Percentiles rank a stretch among this genome's conserved stretches.
Evolutionary conservation across 495 filamentous ascomycete species (phyloP).

Genomic region (Penicillium egyptiacum): DNA sequence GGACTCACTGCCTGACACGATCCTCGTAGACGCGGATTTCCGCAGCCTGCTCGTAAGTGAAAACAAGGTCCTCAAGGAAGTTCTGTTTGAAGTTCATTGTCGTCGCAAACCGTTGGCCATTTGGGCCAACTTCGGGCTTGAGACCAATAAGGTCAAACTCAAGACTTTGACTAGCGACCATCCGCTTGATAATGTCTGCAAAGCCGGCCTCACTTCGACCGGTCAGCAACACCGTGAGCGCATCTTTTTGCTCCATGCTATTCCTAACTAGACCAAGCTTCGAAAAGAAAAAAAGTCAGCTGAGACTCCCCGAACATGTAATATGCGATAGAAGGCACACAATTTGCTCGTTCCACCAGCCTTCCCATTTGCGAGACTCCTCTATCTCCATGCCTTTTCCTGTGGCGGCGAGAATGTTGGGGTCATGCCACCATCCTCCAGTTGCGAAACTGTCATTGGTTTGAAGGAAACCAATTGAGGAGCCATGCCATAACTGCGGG

Average conservation of each 20-base stretch:
- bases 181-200: constrained; percentile 75
- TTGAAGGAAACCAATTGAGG: constrained; percentile 73
- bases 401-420: constrained; percentile 78
- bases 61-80: constrained; percentile 74
- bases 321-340: constrained; percentile 34
- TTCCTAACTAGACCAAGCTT: constrained; percentile 75
- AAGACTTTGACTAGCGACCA: constrained; percentile 72
- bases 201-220: constrained; percentile 81
- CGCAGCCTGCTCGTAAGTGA: constrained; percentile 78
- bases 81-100: constrained; percentile 89
- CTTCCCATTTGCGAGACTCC: constrained; percentile 80
- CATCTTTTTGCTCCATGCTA: constrained; percentile 84
- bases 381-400: constrained; percentile 82
- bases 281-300: constrained; percentile 28
- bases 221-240: constrained; percentile 82
- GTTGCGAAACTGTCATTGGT: constrained; percentile 72
- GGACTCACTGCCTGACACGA: constrained; percentile 59
- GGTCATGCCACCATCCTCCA: constrained; percentile 98
- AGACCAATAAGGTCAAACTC: constrained; percentile 87
- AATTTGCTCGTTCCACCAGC: constrained; percentile 98
- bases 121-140: constrained; percentile 81
- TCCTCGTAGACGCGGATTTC: constrained; percentile 78
- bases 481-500: constrained; percentile 77
- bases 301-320: not conserved
- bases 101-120: constrained; percentile 67